phyloP scores from a whole-genome alignment of 129 eudicot species.

The Tagetes erecta region DNA sequence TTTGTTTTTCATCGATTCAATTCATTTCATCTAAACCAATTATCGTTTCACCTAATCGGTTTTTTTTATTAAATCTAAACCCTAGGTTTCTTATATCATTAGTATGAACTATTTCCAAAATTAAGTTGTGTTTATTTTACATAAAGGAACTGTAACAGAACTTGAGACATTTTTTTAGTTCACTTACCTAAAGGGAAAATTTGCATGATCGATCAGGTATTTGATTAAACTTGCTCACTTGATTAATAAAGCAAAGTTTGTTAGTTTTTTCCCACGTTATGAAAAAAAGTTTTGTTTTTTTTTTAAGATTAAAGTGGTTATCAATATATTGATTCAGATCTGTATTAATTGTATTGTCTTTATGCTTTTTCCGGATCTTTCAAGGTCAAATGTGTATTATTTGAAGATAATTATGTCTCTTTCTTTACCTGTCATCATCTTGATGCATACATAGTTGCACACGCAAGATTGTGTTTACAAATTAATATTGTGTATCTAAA shows the following conservation, averaged over 20 bases:
- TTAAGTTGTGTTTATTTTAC: slow-evolving; percentile 11
- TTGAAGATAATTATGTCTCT: slow-evolving; percentile 15
- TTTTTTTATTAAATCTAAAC: not conserved
- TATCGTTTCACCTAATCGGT: slow-evolving; percentile 2
- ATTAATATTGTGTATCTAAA: not conserved
- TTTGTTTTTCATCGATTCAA: not conserved
- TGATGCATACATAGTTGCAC: not conserved
- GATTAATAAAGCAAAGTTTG: slow-evolving; percentile 1
- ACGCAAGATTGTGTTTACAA: not conserved
- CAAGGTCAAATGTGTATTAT: slow-evolving; percentile 25
- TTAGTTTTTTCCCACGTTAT: not conserved
- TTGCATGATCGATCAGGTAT: slow-evolving; percentile 19
- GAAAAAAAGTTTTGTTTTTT: slow-evolving; percentile 11
- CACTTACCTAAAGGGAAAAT: not conserved
- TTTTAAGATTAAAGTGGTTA: not conserved
- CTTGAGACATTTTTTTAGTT: too few relatives aligned
- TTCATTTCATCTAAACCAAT: not conserved
- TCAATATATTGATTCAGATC: slow-evolving; percentile 11
- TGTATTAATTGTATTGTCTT: slow-evolving; percentile 17
- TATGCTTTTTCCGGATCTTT: slow-evolving; percentile 20
- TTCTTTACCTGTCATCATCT: slow-evolving; percentile 15
- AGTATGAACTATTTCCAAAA: slow-evolving; percentile 6
- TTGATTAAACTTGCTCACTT: slow-evolving; percentile 15
- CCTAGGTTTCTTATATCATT: not conserved
- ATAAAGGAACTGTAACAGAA: not conserved